phyloP scores from a whole-genome alignment of 192 early-diverging fungal species.

The Gonapodya prolifera region DNA sequence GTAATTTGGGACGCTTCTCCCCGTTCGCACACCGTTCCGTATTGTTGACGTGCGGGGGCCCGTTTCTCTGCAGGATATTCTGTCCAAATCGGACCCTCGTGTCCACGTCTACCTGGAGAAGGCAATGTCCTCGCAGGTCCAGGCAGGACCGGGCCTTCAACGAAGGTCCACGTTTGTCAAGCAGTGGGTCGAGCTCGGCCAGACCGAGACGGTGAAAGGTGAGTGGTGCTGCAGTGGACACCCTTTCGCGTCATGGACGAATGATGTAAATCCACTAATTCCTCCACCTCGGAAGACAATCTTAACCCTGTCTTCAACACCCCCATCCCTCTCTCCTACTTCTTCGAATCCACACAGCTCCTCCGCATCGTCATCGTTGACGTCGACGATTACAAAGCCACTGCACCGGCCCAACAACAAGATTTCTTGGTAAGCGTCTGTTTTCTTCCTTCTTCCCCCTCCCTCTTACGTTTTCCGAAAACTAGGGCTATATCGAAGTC shows the following conservation, averaged over 20 bases:
- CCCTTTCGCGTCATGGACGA: too few relatives aligned
- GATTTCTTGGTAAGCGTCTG: too few relatives aligned
- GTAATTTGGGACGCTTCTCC: too few relatives aligned
- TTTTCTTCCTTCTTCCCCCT: too few relatives aligned
- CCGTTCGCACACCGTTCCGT: too few relatives aligned
- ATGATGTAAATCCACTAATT: too few relatives aligned
- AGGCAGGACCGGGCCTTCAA: background rate
- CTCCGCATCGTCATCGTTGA: background rate
- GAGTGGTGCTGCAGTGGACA: background rate
- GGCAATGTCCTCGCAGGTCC: background rate
- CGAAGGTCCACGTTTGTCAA: background rate
- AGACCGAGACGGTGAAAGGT: background rate
- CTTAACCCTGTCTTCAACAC: constrained; percentile 1
- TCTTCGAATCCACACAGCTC: background rate
- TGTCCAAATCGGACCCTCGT: background rate
- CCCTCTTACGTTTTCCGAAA: too few relatives aligned
- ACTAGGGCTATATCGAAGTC: background rate
- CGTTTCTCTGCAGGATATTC: too few relatives aligned
- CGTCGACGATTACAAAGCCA: background rate
- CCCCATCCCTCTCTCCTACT: background rate
- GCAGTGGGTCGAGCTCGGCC: background rate
- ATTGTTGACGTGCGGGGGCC: too few relatives aligned
- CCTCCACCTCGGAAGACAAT: background rate
- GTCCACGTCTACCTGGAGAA: background rate
- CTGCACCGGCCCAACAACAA: background rate